Base-by-base conservation (phyloP, 306 rosid species). In the Quillaja saponaria region DNA sequence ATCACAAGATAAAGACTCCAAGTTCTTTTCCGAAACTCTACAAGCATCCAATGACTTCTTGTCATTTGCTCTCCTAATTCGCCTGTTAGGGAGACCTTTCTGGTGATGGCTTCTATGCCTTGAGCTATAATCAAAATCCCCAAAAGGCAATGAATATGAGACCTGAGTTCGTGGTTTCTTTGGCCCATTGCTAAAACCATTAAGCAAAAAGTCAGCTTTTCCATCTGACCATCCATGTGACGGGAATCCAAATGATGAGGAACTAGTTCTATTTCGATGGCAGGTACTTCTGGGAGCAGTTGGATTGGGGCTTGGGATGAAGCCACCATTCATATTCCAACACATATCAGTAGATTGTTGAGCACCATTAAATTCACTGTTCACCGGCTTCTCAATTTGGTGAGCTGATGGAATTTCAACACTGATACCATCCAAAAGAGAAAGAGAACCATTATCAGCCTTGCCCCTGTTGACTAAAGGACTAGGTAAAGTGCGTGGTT, bases 151-250 rank as follows among this genome's bases (percentile, higher is more conserved):
- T 10, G 84, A 52, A 67, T 89, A 89, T 33, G 95, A 89, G 39
- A 94, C 94, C 75, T 85, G 99, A 39, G 97, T 94, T 49, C 99
- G 88, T 37, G 97, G 96, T 76, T 78, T 89, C 82, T 77, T 94
- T 6, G 91, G 96, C 57, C 97, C 95, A 71, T 73, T 83, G 57
- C 89, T 80, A 68, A 89, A 85, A 74, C 85, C 85, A 56, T 79
- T 82, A 56, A 74, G 79, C 63, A 85, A 67, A 71, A 80, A 58
- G 62, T 85, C 88, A 21, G 66, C 71, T 79, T 78, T 89, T 31
- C 84, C 83, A 64, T 82, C 95, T n/a, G 91, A 76, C 91, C 91
- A 84, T 55, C 77, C 84, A 76, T 75, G 82, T 33, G 97, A 75
- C 39, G 50, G 76, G 58, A 64, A 63, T 68, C 96, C 94, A 53